Evolutionary conservation across 441 rosid species (phyloP).

Genomic region (Erysimum cheiri): DNA sequence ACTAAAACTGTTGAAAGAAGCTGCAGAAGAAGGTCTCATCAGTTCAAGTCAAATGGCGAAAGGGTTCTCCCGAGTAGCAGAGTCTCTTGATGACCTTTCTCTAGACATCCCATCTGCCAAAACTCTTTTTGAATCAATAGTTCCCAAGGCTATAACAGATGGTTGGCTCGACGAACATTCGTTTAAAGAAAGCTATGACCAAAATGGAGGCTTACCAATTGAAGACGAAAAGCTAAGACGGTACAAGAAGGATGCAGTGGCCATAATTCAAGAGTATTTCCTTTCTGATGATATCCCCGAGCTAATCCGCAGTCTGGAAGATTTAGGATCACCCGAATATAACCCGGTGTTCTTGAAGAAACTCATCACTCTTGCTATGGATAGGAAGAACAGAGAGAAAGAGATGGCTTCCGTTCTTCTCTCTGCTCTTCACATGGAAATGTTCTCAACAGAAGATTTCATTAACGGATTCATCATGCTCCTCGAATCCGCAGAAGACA

Average conservation of each 20-base stretch:
- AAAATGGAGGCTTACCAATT: background rate
- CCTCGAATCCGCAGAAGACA: slow-evolving; percentile 90
- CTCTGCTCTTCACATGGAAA: slow-evolving; percentile 90
- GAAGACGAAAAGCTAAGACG: background rate
- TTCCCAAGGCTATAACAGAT: background rate
- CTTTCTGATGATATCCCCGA: background rate
- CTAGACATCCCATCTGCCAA: background rate
- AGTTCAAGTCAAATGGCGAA: background rate
- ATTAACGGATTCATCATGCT: slow-evolving; percentile 85
- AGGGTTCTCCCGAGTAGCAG: background rate
- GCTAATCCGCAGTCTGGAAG: background rate
- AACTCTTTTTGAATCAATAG: background rate
- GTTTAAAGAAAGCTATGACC: background rate
- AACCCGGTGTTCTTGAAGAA: background rate
- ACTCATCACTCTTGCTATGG: background rate
- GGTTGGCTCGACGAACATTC: background rate
- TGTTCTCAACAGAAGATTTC: slow-evolving; percentile 81
- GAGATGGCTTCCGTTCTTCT: slow-evolving; percentile 96
- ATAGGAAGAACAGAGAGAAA: slow-evolving; percentile 30
- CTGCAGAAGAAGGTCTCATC: background rate
- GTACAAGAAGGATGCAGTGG: background rate
- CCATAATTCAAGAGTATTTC: background rate
- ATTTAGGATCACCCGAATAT: background rate
- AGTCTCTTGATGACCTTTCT: background rate
- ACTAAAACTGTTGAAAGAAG: background rate